Base-by-base conservation (phyloP, 768 basidiomycete species). In the Kwoniella shandongensis region DNA sequence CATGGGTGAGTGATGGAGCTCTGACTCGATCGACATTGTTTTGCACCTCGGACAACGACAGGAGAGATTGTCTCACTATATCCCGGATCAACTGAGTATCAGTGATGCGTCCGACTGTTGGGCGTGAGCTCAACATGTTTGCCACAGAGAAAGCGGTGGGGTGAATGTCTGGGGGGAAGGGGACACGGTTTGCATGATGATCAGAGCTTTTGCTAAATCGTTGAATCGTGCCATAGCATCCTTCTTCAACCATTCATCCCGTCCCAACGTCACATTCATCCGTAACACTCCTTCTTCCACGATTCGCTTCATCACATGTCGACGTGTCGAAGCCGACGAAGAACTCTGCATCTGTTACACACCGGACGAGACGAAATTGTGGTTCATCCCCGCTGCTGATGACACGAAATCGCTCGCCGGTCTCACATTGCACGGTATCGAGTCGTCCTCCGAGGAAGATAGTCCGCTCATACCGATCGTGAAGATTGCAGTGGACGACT, bases 181-280 rank as follows among this genome's bases (percentile, higher is more conserved):
- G n/a, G n/a, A n/a, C n/a, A n/a, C n/a, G n/a, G n/a, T n/a, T n/a
- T n/a, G n/a, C n/a, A n/a, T n/a, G n/a, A n/a, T n/a, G n/a, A n/a
- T n/a, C n/a, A n/a, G n/a, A n/a, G n/a, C n/a, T n/a, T n/a, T n/a
- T n/a, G n/a, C n/a, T n/a, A n/a, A n/a, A n/a, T n/a, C n/a, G n/a
- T n/a, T n/a, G n/a, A n/a, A n/a, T 25, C 35, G 23, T 10, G 29
- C 27, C 5, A 32, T 41, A 72, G 67, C 65, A 12, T 71, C 67
- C 1, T 56, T 76, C 35, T 76, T 76, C 63, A 76, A 76, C 40
- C 75, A 78, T 44, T 76, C 75, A 18, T 61, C 74, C 0, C 59
- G 55, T 1, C 77, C 77, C 0, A 78, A 76, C 56, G 73, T 76
- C 45, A 74, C 66, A 23, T 78, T 71, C 44, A 69, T 74, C 38